A percentile compares a stretch with the other conserved stretches of the same genome.
Evolutionary conservation across 345 rosid genomes (phyloP).

Genomic region (Clarkia xantiana): DNA sequence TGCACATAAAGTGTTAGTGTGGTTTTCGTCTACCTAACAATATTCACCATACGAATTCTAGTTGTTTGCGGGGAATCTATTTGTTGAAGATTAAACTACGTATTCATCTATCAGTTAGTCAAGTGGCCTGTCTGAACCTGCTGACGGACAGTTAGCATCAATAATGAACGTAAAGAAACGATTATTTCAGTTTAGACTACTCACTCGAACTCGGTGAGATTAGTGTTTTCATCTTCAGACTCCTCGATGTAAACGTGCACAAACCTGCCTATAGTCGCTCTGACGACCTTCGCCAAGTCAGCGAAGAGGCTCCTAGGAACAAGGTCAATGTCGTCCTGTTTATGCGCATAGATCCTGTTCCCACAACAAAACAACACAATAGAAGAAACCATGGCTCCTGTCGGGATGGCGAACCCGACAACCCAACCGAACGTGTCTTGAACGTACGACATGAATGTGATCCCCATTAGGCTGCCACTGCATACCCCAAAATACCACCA

Average conservation of each 20-base stretch:
- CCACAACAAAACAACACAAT: constrained; percentile 44
- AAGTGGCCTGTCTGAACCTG: no score
- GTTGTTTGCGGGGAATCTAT: no score
- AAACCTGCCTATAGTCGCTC: constrained; percentile 17
- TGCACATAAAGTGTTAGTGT: no score
- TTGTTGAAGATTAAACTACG: no score
- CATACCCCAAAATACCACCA: constrained; percentile 93
- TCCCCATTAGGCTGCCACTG: constrained; percentile 77
- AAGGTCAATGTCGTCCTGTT: constrained; percentile 8
- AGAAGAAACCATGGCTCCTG: constrained; percentile 52
- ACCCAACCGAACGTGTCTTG: constrained; percentile 94
- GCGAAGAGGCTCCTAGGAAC: constrained; percentile 13
- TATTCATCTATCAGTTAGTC: no score
- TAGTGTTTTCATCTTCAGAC: constrained; percentile 17
- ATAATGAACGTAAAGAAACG: no score
- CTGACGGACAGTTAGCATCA: no score
- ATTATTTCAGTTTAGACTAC: no score
- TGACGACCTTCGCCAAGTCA: constrained; percentile 18
- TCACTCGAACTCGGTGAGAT: constrained; percentile 63
- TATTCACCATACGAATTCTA: no score
- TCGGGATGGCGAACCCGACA: constrained; percentile 72
- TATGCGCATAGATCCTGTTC: constrained; percentile 31
- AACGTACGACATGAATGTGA: constrained; percentile 66
- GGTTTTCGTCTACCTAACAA: no score
- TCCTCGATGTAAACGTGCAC: constrained; percentile 21